Percentiles rank a stretch among this genome's conserved stretches.
These are phyloP conservation scores for Lophiostoma macrostomum DNA, from an alignment of 495 filamentous ascomycete genomes.

Conservation along the genomic window DNA sequence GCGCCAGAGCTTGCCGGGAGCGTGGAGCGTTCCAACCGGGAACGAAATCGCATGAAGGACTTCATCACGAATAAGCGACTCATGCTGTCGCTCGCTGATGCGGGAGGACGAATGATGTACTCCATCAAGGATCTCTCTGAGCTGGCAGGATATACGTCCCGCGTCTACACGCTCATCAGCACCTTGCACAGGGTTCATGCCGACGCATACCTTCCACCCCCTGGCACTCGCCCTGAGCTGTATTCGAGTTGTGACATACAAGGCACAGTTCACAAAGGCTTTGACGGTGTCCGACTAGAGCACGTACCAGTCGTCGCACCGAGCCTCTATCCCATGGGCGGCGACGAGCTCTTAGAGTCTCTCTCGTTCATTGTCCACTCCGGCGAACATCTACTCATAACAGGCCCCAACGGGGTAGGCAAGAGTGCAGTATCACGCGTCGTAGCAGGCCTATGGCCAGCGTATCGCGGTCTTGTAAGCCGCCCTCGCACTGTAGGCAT, in stretches of 20 bases:
- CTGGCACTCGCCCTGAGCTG: constrained; percentile 66
- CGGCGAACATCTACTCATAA: constrained; percentile 91
- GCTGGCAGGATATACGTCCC: constrained; percentile 89
- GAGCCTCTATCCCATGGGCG: constrained; percentile 74
- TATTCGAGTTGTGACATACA: constrained; percentile 88
- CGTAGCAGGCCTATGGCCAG: constrained; percentile 91
- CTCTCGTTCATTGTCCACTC: constrained; percentile 82
- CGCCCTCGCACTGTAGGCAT: constrained; percentile 74
- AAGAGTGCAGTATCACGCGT: constrained; percentile 89
- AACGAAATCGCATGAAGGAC: constrained; percentile 89
- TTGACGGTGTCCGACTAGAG: constrained; percentile 90
- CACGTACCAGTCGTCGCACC: constrained; percentile 91
- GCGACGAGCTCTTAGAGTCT: constrained; percentile 85
- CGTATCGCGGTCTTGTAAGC: constrained; percentile 87
- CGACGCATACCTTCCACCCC: constrained; percentile 71
- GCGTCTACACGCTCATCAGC: constrained; percentile 91
- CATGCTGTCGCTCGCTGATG: constrained; percentile 96
- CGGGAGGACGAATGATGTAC: constrained; percentile 98
- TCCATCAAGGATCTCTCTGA: constrained; percentile 97
- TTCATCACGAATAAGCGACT: constrained; percentile 99
- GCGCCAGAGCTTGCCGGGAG: constrained; percentile 57
- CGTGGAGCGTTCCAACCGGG: constrained; percentile 51
- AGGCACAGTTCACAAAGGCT: constrained; percentile 88
- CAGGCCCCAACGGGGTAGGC: constrained; percentile 90
- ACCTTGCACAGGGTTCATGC: constrained; percentile 93